Evolutionary conservation across 441 rosid species (phyloP).

Genomic region (Rhodomyrtus psidioides): DNA sequence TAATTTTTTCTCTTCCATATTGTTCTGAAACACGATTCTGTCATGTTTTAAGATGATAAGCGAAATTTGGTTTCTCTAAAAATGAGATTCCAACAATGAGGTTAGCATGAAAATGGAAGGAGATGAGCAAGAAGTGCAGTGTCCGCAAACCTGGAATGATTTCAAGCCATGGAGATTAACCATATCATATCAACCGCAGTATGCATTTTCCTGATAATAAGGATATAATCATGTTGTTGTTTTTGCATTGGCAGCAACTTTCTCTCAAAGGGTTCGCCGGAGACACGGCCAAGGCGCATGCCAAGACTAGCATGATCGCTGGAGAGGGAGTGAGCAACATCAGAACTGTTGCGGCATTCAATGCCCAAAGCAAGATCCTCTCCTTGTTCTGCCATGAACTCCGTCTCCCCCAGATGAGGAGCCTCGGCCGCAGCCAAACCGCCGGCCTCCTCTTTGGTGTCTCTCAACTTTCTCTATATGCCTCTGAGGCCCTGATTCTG

Average conservation of each 20-base stretch:
- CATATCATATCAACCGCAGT: not conserved
- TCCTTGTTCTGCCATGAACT: slow-evolving; percentile 80
- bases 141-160: not conserved
- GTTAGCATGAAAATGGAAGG: not conserved
- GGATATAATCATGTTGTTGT: slow-evolving; percentile 11
- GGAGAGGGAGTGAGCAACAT: slow-evolving; percentile 99
- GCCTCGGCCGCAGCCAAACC: slow-evolving; percentile 70
- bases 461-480: slow-evolving; percentile 89
- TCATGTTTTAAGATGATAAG: not conserved
- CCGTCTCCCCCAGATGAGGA: slow-evolving; percentile 62
- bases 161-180: not conserved
- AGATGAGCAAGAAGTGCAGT: not conserved
- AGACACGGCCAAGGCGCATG: slow-evolving; percentile 98
- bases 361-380: slow-evolving; percentile 82
- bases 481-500: slow-evolving; percentile 88
- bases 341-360: slow-evolving; percentile 95
- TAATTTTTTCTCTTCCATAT: not conserved
- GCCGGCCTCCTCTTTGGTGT: slow-evolving; percentile 90
- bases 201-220: not conserved
- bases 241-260: slow-evolving; percentile 53
- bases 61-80: not conserved
- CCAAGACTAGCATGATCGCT: slow-evolving; percentile 98
- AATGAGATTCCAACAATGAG: not conserved
- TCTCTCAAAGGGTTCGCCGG: slow-evolving; percentile 98
- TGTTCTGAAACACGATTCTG: not conserved